These are phyloP conservation scores for Lentinula aciculospora DNA, from an alignment of 768 basidiomycete genomes.

Conservation along the genomic window DNA sequence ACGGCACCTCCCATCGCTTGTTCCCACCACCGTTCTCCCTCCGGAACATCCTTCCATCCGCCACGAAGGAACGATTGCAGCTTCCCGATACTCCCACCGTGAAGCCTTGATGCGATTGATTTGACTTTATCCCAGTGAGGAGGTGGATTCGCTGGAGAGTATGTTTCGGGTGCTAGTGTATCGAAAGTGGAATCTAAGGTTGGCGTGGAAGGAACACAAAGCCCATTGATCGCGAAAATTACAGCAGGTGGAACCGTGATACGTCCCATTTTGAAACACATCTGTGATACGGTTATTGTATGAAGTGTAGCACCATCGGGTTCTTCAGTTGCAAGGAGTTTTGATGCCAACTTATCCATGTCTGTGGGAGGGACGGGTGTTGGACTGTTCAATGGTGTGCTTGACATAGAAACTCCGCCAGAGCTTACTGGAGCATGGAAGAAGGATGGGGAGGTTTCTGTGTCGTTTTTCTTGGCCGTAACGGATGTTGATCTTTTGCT, in stretches of 20 bases:
- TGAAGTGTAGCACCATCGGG: slow-evolving; percentile 56
- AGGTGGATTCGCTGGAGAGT: slow-evolving; percentile 38
- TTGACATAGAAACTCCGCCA: background rate
- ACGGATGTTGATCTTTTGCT: background rate
- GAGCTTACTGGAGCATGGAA: slow-evolving; percentile 4
- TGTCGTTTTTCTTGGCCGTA: background rate
- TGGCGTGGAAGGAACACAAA: slow-evolving; percentile 23
- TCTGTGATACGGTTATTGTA: slow-evolving; percentile 56
- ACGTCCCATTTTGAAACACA: slow-evolving; percentile 67
- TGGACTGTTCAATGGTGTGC: background rate
- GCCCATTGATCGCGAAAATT: slow-evolving; percentile 56
- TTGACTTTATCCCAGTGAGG: slow-evolving; percentile 42
- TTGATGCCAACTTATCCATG: slow-evolving; percentile 4
- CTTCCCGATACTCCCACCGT: slow-evolving; percentile 30
- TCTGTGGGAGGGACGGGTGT: background rate
- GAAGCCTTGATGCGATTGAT: slow-evolving; percentile 24
- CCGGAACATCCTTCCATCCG: slow-evolving; percentile 58
- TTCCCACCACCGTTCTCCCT: slow-evolving; percentile 67
- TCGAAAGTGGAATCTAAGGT: slow-evolving; percentile 2
- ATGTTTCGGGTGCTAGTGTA: slow-evolving; percentile 31
- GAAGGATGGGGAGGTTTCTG: background rate
- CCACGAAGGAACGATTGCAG: slow-evolving; percentile 39
- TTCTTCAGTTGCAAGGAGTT: slow-evolving; percentile 25
- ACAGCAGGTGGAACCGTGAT: slow-evolving; percentile 71
- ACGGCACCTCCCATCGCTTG: slow-evolving; percentile 43